These are phyloP conservation scores for Suillus plorans DNA, from an alignment of 768 basidiomycete species.

Conservation along the genomic window DNA sequence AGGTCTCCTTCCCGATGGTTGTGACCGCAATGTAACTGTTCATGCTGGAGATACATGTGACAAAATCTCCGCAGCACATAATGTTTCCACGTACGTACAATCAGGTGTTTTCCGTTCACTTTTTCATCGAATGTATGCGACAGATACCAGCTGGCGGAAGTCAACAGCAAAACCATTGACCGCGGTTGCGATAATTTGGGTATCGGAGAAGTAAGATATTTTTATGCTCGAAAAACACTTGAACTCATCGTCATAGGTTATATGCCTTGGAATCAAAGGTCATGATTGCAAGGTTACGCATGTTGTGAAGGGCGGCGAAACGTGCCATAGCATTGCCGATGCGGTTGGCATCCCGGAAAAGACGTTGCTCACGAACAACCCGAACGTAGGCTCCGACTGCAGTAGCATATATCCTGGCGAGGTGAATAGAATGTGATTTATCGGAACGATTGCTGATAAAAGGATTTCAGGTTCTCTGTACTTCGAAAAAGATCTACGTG, in stretches of 20 bases:
- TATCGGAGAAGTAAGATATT: slow-evolving; percentile 41
- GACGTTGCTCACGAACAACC: slow-evolving; percentile 61
- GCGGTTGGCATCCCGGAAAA: slow-evolving; percentile 38
- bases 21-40: slow-evolving; percentile 55
- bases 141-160: slow-evolving; percentile 59
- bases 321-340: slow-evolving; percentile 44
- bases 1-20: slow-evolving; percentile 24
- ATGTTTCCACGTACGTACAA: slow-evolving; percentile 46
- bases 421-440: slow-evolving; percentile 33
- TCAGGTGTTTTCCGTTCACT: background rate
- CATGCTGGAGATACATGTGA: slow-evolving; percentile 54
- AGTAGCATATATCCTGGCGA: slow-evolving; percentile 59
- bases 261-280: slow-evolving; percentile 58
- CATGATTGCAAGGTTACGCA: slow-evolving; percentile 58
- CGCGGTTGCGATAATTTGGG: slow-evolving; percentile 55
- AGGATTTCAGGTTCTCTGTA: slow-evolving; percentile 23
- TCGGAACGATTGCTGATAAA: slow-evolving; percentile 2
- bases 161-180: slow-evolving; percentile 50
- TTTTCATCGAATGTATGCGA: slow-evolving; percentile 32
- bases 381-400: slow-evolving; percentile 53
- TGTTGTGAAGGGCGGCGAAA: slow-evolving; percentile 48
- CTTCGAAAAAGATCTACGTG: slow-evolving; percentile 24
- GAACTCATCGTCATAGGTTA: slow-evolving; percentile 23
- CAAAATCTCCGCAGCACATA: slow-evolving; percentile 47
- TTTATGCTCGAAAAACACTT: background rate